Conservation (phyloP, 2,329 filamentous ascomycete species). For the Coleophoma eucalyptorum region DNA sequence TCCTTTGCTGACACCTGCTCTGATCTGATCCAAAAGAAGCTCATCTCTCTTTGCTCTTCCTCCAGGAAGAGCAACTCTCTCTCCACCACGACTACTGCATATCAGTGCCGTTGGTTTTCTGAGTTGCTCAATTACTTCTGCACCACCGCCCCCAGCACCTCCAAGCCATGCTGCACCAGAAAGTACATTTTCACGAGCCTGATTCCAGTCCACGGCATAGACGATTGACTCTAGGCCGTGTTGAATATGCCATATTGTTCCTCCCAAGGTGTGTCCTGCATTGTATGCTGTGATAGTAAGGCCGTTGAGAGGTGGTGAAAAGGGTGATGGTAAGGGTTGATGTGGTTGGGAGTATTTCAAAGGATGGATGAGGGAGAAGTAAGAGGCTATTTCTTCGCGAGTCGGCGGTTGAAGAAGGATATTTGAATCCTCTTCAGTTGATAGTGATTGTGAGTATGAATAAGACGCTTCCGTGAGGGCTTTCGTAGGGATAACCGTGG, state of each 20-base stretch:
- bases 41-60: conserved; percentile 82
- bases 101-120: conserved; percentile 91
- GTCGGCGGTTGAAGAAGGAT: conserved; percentile 68
- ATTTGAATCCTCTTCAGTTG: conserved; percentile 43
- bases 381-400: conserved; percentile 83
- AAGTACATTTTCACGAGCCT: conserved; percentile 92
- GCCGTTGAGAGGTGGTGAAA: conserved; percentile 83
- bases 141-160: conserved; percentile 72
- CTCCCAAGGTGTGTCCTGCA: conserved; percentile 90
- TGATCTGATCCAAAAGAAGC: conserved; percentile 78
- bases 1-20: conserved; percentile 70
- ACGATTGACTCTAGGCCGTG: conserved; percentile 96
- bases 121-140: conserved; percentile 89
- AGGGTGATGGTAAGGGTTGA: conserved; percentile 81
- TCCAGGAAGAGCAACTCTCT: conserved; percentile 65
- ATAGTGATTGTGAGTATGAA: conserved; percentile 47
- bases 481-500: conserved; percentile 72
- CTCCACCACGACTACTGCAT: conserved; percentile 81
- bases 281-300: conserved; percentile 96
- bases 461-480: conserved; percentile 66
- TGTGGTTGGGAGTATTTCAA: conserved; percentile 97
- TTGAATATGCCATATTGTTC: conserved; percentile 98
- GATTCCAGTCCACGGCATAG: conserved; percentile 97
- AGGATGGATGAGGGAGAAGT: conserved; percentile 86
- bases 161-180: conserved; percentile 92